Conservation (phyloP, 2,329 filamentous ascomycete species). For the Diaporthe amygdali region DNA sequence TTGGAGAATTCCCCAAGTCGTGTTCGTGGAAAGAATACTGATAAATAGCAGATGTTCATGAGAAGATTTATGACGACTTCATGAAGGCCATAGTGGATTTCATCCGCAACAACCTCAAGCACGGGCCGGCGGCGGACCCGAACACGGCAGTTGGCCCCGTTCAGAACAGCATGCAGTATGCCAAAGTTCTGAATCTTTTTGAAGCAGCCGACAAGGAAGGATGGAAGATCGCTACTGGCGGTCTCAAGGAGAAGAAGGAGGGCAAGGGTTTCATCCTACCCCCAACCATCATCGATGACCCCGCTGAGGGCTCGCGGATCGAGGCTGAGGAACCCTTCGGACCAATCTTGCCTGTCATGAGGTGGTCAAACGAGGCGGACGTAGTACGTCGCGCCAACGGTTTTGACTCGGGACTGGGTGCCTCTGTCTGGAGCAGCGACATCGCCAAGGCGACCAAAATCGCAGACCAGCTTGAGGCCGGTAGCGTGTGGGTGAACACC, state of each 20-base stretch:
- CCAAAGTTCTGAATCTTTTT: conserved; percentile 57
- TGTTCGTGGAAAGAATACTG: neutral
- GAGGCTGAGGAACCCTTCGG: conserved; percentile 59
- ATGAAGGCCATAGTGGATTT: conserved; percentile 49
- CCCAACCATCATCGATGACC: conserved; percentile 65
- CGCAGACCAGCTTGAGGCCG: conserved; percentile 52
- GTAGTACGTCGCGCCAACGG: conserved; percentile 52
- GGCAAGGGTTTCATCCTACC: conserved; percentile 57
- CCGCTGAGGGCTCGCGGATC: conserved; percentile 58
- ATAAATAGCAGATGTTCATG: conserved; percentile 48
- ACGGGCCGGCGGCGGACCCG: conserved; percentile 47
- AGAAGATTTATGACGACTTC: conserved; percentile 54
- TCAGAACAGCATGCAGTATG: conserved; percentile 65
- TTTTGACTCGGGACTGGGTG: conserved; percentile 54
- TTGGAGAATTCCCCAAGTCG: neutral
- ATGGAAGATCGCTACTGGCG: conserved; percentile 51
- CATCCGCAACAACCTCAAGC: conserved; percentile 42
- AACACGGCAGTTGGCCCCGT: conserved; percentile 56
- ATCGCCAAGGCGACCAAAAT: conserved; percentile 50
- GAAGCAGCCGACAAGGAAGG: conserved; percentile 51
- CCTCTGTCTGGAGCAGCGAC: conserved; percentile 57
- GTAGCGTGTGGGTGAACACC: conserved; percentile 59
- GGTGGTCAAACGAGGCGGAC: conserved; percentile 49
- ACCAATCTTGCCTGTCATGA: conserved; percentile 48
- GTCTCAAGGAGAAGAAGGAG: conserved; percentile 35